Evolutionary conservation across 768 basidiomycete genomes (phyloP), one percentile per base, ranked within the genome.

Genomic region (Tubosaeta sp.): DNA sequence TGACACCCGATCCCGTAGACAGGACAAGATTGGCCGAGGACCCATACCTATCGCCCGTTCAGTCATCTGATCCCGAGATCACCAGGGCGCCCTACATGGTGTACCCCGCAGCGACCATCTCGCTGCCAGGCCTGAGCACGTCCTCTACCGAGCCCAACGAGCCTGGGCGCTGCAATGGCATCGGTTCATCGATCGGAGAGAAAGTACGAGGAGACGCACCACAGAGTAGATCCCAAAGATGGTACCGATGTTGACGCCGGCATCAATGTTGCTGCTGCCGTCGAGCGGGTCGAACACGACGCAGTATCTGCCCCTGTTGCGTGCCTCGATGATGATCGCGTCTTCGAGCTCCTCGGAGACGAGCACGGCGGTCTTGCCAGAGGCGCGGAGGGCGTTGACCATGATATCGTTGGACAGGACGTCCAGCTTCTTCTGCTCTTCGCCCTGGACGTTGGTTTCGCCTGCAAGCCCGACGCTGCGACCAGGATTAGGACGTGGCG

Each of bases 361-460:
- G 59, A 99, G 87, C 13, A 99, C 96, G 13, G 93, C 88, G 7
- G 86, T 90, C 80, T 94, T 96, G 47, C 96, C 93, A n/a, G 90
- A 94, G 3, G 94, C 94, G 36, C 91, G 83, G 30, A 99, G 81
- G 42, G 94, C 87, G 64, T 97, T 97, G 62, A 98, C 81, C 96
- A 99, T 98, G 78, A 99, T 99, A 68, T 99, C 94, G 68, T 99
- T 97, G 13, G 93, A 89, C 29, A 96, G 76, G n/a, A 96, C 86
- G 64, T 96, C 94, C 47, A 99, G 80, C 73, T 99, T 99, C 80
- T 99, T 99, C 78, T 99, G 96, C 65, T 98, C 96, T 69, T 98
- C 96, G 19, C 96, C 96, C 71, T 94, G 92, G 8, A 94, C 87
- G 66, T 99, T 99, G 24, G 90, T 90, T 65, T 94, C 93, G 14